Percentiles rank a stretch among this genome's conserved stretches.
phyloP scores from a whole-genome alignment of 1,139 yeast species.

The Suzukiozyma palmioleophila region DNA sequence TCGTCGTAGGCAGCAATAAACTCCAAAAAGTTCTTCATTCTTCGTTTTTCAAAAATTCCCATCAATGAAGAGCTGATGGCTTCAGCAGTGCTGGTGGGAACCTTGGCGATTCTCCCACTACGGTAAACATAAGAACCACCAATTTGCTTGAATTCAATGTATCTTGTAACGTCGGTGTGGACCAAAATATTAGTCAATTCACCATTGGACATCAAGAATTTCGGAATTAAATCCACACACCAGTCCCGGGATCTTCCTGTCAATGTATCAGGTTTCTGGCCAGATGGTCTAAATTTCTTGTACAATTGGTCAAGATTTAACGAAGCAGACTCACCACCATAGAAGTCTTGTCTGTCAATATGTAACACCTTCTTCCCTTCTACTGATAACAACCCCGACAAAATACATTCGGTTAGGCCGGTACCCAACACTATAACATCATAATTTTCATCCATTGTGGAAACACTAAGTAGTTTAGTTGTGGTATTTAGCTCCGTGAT shows the following conservation, averaged over 20 bases:
- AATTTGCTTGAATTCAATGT: slow-evolving; percentile 93
- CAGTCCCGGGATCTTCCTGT: slow-evolving; percentile 94
- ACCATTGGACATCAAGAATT: slow-evolving; percentile 96
- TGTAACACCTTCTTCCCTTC: slow-evolving; percentile 91
- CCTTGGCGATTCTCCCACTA: slow-evolving; percentile 87
- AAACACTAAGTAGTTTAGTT: not conserved
- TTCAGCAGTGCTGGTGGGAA: slow-evolving; percentile 87
- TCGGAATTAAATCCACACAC: slow-evolving; percentile 96
- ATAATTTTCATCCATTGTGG: slow-evolving; percentile 88
- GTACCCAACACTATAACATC: slow-evolving; percentile 64
- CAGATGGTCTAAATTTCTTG: slow-evolving; percentile 62
- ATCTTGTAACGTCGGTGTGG: slow-evolving; percentile 93
- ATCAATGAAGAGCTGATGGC: slow-evolving; percentile 88
- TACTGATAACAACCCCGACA: slow-evolving; percentile 89
- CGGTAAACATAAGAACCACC: slow-evolving; percentile 94
- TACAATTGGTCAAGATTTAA: slow-evolving; percentile 61
- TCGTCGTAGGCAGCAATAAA: slow-evolving; percentile 82
- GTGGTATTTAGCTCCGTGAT: not conserved
- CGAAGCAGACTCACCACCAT: slow-evolving; percentile 81
- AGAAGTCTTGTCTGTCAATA: slow-evolving; percentile 93
- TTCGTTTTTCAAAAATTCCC: slow-evolving; percentile 95
- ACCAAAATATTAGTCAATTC: slow-evolving; percentile 93
- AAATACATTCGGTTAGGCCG: slow-evolving; percentile 93
- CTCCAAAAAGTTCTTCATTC: slow-evolving; percentile 89
- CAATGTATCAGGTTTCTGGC: slow-evolving; percentile 63